phyloP scores from a whole-genome alignment of 75 land plant species.

The Adiantum capillusveneris region DNA sequence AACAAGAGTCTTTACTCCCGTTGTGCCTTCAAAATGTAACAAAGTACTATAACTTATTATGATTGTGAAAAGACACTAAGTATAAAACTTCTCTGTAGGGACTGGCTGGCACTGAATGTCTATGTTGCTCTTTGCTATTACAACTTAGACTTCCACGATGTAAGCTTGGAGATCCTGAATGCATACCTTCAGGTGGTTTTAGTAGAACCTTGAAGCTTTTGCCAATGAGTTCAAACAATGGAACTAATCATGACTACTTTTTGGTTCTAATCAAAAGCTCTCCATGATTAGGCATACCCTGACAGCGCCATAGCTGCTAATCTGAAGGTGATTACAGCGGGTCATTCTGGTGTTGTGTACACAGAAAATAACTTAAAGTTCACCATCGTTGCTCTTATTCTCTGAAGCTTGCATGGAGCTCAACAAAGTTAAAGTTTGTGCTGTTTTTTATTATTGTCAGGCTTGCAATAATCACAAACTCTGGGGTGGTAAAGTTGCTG shows the following conservation, averaged over 20 bases:
- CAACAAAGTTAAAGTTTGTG: background rate
- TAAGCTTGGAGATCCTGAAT: conserved; percentile 31
- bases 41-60: background rate
- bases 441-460: conserved; percentile 11
- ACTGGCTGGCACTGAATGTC: conserved; percentile 35
- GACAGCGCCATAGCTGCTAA: conserved; percentile 30
- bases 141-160: conserved; percentile 28
- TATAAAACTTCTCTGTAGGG: conserved; percentile 10
- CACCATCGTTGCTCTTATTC: background rate
- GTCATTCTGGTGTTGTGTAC: background rate
- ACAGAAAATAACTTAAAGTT: background rate
- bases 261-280: background rate
- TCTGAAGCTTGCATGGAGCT: background rate
- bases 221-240: background rate
- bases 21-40: background rate
- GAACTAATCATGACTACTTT: background rate
- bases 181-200: conserved; percentile 24
- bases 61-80: background rate
- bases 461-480: conserved; percentile 31
- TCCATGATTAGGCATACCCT: conserved; percentile 17
- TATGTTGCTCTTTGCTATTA: conserved; percentile 33
- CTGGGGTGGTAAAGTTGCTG: conserved; percentile 29
- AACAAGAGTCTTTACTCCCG: too few relatives aligned
- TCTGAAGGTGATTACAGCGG: conserved; percentile 17
- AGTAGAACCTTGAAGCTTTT: background rate